phyloP scores from a whole-genome alignment of 1,139 yeast genomes.

The Meyerozyma elateridarum region DNA sequence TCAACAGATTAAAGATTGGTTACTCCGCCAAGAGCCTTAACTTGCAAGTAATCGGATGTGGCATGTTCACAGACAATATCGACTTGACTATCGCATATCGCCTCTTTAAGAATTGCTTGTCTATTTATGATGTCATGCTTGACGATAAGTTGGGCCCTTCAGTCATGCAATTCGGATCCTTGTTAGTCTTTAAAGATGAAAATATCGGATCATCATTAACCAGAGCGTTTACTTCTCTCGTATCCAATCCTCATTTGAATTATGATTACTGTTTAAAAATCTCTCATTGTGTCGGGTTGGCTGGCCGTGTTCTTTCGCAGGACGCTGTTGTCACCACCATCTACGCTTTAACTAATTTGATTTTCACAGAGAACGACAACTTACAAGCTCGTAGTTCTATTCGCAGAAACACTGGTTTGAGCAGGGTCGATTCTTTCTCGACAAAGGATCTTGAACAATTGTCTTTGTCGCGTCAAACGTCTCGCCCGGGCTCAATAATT shows the following conservation, averaged over 20 bases:
- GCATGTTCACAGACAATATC: conserved; percentile 37
- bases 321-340: conserved; percentile 85
- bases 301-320: conserved; percentile 52
- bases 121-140: conserved; percentile 39
- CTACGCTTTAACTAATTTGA: conserved; percentile 73
- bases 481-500: background rate
- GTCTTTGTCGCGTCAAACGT: conserved; percentile 1
- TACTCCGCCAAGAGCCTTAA: conserved; percentile 37
- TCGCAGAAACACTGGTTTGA: conserved; percentile 21
- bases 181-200: conserved; percentile 45
- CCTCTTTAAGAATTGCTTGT: conserved; percentile 35
- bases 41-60: conserved; percentile 41
- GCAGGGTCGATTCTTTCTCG: conserved; percentile 9
- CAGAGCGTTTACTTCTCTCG: conserved; percentile 45
- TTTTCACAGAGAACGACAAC: conserved; percentile 52
- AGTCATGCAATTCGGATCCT: conserved; percentile 51
- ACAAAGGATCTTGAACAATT: conserved; percentile 1
- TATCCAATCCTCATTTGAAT: conserved; percentile 38
- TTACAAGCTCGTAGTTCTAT: conserved; percentile 20
- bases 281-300: conserved; percentile 40
- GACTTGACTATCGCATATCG: conserved; percentile 29
- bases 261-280: conserved; percentile 27
- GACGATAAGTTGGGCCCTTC: conserved; percentile 44
- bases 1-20: conserved; percentile 35
- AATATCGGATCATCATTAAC: conserved; percentile 44